Conservation (phyloP, 768 basidiomycete genomes). For the Trametes cinnabarina region DNA sequence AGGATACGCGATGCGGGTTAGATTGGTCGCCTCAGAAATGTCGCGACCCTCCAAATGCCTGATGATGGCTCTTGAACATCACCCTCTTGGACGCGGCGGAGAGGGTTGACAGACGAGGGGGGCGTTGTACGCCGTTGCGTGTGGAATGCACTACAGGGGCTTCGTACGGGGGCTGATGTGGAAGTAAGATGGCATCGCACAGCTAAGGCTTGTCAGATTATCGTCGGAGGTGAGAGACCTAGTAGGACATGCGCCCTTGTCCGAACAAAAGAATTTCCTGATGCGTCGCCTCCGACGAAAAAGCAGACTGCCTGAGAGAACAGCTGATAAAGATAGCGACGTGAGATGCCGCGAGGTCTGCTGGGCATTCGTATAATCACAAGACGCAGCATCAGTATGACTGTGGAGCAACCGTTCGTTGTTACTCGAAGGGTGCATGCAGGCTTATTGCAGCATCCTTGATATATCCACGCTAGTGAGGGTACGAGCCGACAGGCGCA, state of each 20-base stretch:
- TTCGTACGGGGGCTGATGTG: neutral
- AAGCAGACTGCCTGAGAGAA: neutral
- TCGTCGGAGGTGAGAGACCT: neutral
- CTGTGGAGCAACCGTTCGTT: neutral
- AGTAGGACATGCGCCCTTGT: neutral
- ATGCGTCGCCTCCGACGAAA: neutral
- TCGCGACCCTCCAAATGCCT: too few relatives aligned
- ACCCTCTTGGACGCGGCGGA: neutral
- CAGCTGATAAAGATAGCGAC: neutral
- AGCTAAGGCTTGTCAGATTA: neutral
- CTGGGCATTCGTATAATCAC: neutral
- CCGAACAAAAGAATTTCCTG: neutral
- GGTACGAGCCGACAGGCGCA: too few relatives aligned
- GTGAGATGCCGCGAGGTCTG: neutral
- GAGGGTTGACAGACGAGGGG: neutral
- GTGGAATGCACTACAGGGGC: neutral
- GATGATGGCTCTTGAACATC: too few relatives aligned
- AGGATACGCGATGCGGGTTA: too few relatives aligned
- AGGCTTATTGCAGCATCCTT: neutral
- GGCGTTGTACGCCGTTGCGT: neutral
- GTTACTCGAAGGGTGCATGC: neutral
- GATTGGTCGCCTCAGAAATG: too few relatives aligned
- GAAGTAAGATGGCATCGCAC: neutral
- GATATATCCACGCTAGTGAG: neutral
- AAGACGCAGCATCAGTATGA: conserved; percentile 1